Evolutionary conservation across 2,329 filamentous ascomycete species (phyloP), one percentile per base, ranked within the genome.

Genomic region (Sarocladium brachiariae): DNA sequence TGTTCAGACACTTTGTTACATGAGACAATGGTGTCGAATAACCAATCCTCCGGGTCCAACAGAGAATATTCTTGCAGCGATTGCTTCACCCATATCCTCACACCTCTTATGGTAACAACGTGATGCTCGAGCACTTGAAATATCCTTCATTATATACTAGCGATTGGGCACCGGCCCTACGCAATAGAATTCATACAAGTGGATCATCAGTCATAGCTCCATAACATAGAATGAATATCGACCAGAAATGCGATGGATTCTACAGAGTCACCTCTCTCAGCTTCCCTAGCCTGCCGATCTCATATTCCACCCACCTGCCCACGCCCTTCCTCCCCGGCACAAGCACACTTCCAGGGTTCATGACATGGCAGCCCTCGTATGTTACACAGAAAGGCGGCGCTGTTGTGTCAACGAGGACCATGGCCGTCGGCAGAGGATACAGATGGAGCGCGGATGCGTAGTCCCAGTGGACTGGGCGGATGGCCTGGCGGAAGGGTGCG

Each of bases 301-400:
- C 86, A 70, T 92, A 97, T 70, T 97, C 93, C 1, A 92, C 76
- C 92, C 93, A 97, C 55, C 84, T 77, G 5, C 83, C 87, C 6
- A 84, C 80, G 3, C 83, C 82, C 55, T 81, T 79, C 50, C 83
- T 76, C 1, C 84, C 85, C 0, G 80, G 72, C 0, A 88, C 83
- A 21, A 95, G 76, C 47, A 99, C 67, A 46, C 78, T 76, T 5
- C 90, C 89, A 0, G 93, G 91, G 64, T 99, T 99, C 79, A 99
- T 84, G 30, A 96, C 91, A 70, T 93, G 88, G 62, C 93, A 97
- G 0, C 91, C 92, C 67, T 96, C 92, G 62, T 97, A 97, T 13
- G 88, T 95, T 56, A 96, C 74, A 50, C 86, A 86, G 61, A 96
- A 99, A 0, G 89, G 78, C 13, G 87, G 84, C 9, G 86, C 84